A percentile compares a stretch with the other conserved stretches of the same genome.
phyloP scores from a whole-genome alignment of 805 yeast genomes.

The Candida verbasci region DNA sequence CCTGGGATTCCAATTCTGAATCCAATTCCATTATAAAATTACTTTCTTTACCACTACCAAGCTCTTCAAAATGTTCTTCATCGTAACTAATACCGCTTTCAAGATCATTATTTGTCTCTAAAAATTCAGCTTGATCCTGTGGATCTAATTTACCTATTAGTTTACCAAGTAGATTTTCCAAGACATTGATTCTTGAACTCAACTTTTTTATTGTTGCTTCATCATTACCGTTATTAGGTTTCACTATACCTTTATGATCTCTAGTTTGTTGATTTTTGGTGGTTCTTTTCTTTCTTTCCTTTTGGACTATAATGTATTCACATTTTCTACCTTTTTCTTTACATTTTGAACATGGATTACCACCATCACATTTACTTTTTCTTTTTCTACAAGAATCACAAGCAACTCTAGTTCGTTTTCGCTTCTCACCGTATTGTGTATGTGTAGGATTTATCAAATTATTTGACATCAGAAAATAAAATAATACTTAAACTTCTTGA shows the following conservation, averaged over 20 bases:
- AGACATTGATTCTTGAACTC: conserved; percentile 11
- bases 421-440: conserved; percentile 7
- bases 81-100: background rate
- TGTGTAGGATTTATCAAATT: background rate
- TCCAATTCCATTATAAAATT: background rate
- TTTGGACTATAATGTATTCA: conserved; percentile 13
- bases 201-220: conserved; percentile 9
- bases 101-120: background rate
- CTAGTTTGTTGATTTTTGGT: conserved; percentile 9
- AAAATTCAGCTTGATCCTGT: conserved; percentile 1
- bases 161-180: conserved; percentile 15
- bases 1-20: background rate
- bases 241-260: too few relatives aligned
- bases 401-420: conserved; percentile 22
- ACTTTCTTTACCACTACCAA: background rate
- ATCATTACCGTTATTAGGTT: background rate
- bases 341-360: conserved; percentile 40
- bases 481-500: too few relatives aligned
- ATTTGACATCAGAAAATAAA: background rate
- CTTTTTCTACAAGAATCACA: conserved; percentile 47
- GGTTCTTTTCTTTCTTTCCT: conserved; percentile 13
- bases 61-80: background rate
- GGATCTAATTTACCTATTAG: conserved; percentile 13
- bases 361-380: conserved; percentile 51
- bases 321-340: conserved; percentile 28